Conservation (phyloP, 805 yeast genomes). For the Komagataella pastoris region DNA sequence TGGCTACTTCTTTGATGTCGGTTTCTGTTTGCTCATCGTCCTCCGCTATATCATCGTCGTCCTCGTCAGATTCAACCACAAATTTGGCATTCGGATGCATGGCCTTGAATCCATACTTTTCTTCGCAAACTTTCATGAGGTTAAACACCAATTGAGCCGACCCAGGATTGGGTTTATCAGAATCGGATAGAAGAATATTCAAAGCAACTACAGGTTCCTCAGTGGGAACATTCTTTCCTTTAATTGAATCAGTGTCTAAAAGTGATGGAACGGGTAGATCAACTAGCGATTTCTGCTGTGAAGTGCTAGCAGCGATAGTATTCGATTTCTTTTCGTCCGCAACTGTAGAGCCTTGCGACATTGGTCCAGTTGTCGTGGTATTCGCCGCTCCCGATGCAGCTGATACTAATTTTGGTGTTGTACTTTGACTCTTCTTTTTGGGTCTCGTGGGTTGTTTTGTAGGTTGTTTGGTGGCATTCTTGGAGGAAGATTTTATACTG, state of each 20-base stretch:
- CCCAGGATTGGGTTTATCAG: conserved; percentile 37
- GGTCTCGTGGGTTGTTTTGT: neutral
- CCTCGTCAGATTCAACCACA: conserved; percentile 35
- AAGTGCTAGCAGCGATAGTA: neutral
- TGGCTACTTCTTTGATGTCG: conserved; percentile 3
- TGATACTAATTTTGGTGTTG: neutral
- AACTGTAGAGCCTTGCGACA: neutral
- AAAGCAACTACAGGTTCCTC: conserved; percentile 36
- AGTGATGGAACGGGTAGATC: neutral
- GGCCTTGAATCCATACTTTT: conserved; percentile 68
- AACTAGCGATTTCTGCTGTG: neutral
- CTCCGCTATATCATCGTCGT: conserved; percentile 23
- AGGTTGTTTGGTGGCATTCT: neutral
- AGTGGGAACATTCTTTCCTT: neutral
- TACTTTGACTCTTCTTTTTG: neutral
- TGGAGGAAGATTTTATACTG: neutral
- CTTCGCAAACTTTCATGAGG: conserved; percentile 63
- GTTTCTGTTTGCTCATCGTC: conserved; percentile 31
- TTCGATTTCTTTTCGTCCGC: neutral
- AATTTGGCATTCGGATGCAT: conserved; percentile 56
- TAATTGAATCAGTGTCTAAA: neutral
- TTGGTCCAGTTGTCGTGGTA: neutral
- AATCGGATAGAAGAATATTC: conserved; percentile 35
- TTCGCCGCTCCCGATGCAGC: neutral
- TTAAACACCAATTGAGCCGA: conserved; percentile 56